phyloP scores from a whole-genome alignment of 2,329 filamentous ascomycete genomes.

The Teratosphaeriaceae sp. region DNA sequence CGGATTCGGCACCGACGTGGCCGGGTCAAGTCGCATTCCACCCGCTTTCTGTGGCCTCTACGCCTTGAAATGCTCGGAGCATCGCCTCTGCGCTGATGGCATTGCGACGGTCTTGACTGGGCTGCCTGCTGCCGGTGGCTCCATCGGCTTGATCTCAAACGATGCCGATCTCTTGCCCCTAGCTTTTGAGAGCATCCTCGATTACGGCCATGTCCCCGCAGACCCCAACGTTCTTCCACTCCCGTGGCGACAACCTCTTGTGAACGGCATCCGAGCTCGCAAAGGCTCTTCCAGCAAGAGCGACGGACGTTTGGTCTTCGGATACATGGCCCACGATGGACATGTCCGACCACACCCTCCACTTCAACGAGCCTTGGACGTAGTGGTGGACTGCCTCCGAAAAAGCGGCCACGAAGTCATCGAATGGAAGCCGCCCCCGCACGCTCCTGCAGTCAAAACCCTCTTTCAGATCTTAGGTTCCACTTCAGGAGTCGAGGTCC shows the following conservation, averaged over 20 bases:
- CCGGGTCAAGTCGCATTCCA: constrained; percentile 16
- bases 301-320: constrained; percentile 16
- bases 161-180: constrained; percentile 5
- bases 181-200: constrained; percentile 10
- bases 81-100: constrained; percentile 9
- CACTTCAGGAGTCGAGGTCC: constrained; percentile 9
- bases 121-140: constrained; percentile 12
- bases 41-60: constrained; percentile 14
- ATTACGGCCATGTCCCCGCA: constrained; percentile 9
- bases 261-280: constrained; percentile 6
- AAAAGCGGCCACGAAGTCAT: constrained; percentile 14
- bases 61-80: constrained; percentile 11
- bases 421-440: constrained; percentile 16
- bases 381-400: constrained; percentile 22
- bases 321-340: constrained; percentile 35
- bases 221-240: constrained; percentile 11
- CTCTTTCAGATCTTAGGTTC: constrained; percentile 18
- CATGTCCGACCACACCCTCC: constrained; percentile 55
- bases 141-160: constrained; percentile 13
- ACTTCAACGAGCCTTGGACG: constrained; percentile 47
- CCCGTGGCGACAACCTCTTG: constrained; percentile 16
- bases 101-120: constrained; percentile 14
- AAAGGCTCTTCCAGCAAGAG: not conserved
- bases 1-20: constrained; percentile 15
- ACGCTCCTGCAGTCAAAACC: constrained; percentile 11